A percentile compares a stretch with the other conserved stretches of the same genome.
phyloP scores from a whole-genome alignment of 129 eudicot genomes.

The Tagetes patula region DNA sequence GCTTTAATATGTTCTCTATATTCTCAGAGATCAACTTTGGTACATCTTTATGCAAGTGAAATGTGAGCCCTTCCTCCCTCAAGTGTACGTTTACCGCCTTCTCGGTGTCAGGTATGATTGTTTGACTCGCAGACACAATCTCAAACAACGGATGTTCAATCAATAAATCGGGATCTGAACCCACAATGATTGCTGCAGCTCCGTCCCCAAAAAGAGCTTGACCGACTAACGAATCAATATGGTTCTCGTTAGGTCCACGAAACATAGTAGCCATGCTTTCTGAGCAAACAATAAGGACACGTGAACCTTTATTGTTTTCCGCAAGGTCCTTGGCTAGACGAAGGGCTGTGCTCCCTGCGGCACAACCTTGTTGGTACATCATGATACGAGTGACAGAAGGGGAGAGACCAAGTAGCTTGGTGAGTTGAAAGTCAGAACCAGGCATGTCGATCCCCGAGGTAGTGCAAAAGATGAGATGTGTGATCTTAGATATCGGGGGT shows the following conservation, averaged over 20 bases:
- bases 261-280: not conserved
- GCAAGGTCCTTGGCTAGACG: conserved; percentile 14
- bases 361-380: conserved; percentile 14
- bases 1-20: conserved; percentile 21
- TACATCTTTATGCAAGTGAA: conserved; percentile 34
- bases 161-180: conserved; percentile 34
- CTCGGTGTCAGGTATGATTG: conserved; percentile 33
- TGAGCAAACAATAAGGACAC: conserved; percentile 7
- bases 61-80: conserved; percentile 45
- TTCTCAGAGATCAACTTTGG: conserved; percentile 35
- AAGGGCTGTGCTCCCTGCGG: not conserved
- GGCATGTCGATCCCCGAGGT: conserved; percentile 9
- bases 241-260: conserved; percentile 3
- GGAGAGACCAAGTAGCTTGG: conserved; percentile 13
- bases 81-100: conserved; percentile 37
- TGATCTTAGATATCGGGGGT: not conserved
- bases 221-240: conserved; percentile 26
- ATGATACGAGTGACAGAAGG: conserved; percentile 3
- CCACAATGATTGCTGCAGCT: conserved; percentile 37
- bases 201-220: conserved; percentile 49
- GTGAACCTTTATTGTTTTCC: conserved; percentile 9
- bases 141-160: conserved; percentile 36
- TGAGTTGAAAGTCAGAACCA: conserved; percentile 9
- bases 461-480: conserved; percentile 10
- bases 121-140: conserved; percentile 38